Evolutionary conservation across 805 yeast species (phyloP), one percentile per base, ranked within the genome.

Genomic region (Saccharomycopsis lassenensis): DNA sequence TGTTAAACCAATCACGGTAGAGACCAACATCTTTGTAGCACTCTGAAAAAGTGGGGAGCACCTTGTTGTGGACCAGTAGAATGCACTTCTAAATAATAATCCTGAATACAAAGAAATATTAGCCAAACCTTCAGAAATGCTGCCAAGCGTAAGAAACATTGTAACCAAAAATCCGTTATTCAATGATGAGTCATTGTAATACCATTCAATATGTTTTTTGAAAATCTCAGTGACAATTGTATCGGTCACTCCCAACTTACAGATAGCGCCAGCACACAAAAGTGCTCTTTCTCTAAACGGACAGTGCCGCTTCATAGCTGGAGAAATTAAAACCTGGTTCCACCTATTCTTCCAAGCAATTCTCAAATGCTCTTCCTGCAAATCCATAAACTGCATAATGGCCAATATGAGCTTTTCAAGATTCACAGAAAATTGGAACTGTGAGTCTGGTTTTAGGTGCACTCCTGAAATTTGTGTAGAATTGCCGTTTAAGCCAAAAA

Each of bases 271-370:
- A 12, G 82, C 63, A 4, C 81, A 68, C 44, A 82, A 59, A 43
- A 77, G 58, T 0, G 86, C 82, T 37, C 89, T 63, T 4, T 73
- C 70, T 47, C 80, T 82, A 33, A 81, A 62, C 24, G 76, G 67
- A 0, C 83, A 71, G 18, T 65, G 63, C 3, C 62, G 55, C 31
- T 61, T 58, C 48, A 76, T 74, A 0, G 82, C 75, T 14, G 81
- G 68, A 44, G 73, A 77, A 41, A 76, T 61, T 4, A 78, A 69
- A 46, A 70, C 67, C 24, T 78, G 65, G 41, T 71, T 68, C 80
- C 85, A 82, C 41, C 77, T 67, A 4, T 74, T 59, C 44, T 71
- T 63, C 78, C 85, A 79, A 22, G 67, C 59, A 15, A 8, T 27
- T 29, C 28, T 22, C 8, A 27, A 24, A 5, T 41, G 37, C 4